phyloP scores from a whole-genome alignment of 495 filamentous ascomycete genomes.

The Aspergillus kassunensis region DNA sequence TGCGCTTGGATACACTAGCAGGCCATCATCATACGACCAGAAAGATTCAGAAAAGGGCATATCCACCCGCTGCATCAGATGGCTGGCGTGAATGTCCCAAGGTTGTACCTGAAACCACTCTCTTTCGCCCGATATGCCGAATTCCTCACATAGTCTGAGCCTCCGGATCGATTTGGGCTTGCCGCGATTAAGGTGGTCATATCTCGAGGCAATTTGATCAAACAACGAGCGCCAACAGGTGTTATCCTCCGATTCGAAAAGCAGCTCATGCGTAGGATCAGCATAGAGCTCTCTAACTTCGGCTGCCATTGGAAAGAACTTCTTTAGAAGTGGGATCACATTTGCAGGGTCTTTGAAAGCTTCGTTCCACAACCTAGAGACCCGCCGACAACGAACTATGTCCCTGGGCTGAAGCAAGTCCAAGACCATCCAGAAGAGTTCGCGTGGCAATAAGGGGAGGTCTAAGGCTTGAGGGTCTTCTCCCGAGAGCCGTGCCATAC shows the following conservation, averaged over 20 bases:
- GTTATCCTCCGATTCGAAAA: conserved; percentile 1
- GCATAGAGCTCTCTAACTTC: conserved; percentile 43
- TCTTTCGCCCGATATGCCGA: conserved; percentile 30
- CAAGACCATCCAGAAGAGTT: conserved; percentile 43
- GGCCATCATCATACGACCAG: conserved; percentile 59
- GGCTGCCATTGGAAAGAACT: conserved; percentile 51
- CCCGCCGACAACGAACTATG: conserved; percentile 51
- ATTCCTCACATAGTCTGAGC: conserved; percentile 33
- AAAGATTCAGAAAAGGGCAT: conserved; percentile 52
- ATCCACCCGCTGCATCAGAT: conserved; percentile 32
- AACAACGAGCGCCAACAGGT: conserved; percentile 44
- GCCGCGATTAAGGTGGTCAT: conserved; percentile 50
- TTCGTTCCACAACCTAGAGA: conserved; percentile 50
- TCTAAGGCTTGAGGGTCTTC: conserved; percentile 8
- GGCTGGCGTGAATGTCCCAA: conserved; percentile 54
- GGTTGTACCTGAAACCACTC: conserved; percentile 49
- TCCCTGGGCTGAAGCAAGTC: conserved; percentile 45
- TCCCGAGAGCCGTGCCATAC: conserved; percentile 2
- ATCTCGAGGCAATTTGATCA: conserved; percentile 52
- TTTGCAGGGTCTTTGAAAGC: conserved; percentile 49
- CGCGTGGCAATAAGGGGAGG: conserved; percentile 35
- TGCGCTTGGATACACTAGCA: conserved; percentile 54
- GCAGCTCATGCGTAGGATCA: background rate
- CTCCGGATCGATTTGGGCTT: conserved; percentile 48
- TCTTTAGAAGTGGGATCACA: conserved; percentile 44